These are phyloP conservation scores for Maudiozyma turicensis DNA, from an alignment of 805 yeast species.

Conservation along the genomic window DNA sequence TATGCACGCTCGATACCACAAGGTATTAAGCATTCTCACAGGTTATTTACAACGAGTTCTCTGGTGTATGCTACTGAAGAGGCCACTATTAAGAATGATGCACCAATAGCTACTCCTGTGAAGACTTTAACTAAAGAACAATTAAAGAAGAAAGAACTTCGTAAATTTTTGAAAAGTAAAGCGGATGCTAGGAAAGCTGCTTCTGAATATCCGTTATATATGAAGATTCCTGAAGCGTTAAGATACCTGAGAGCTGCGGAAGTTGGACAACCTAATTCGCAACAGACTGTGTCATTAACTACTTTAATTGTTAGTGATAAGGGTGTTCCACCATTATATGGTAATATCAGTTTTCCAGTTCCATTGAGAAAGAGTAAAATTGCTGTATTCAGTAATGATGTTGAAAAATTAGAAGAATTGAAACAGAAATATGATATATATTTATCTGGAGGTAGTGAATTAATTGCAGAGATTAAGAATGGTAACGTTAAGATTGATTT, in stretches of 20 bases:
- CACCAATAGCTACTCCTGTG: not conserved
- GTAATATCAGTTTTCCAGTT: conserved; percentile 62
- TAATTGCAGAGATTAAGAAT: conserved; percentile 50
- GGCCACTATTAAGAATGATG: not conserved
- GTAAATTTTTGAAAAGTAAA: conserved; percentile 30
- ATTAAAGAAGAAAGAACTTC: conserved; percentile 29
- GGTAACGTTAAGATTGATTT: conserved; percentile 44
- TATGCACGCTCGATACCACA: not conserved
- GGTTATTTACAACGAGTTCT: not conserved
- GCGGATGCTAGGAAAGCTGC: conserved; percentile 35
- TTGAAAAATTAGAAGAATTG: conserved; percentile 44
- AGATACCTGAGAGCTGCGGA: conserved; percentile 80
- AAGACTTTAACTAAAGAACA: conserved; percentile 24
- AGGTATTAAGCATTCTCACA: not conserved
- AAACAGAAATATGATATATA: conserved; percentile 47
- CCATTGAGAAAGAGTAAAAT: conserved; percentile 58
- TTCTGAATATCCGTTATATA: conserved; percentile 49
- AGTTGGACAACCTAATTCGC: conserved; percentile 70
- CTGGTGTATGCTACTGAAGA: not conserved
- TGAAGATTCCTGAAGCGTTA: conserved; percentile 65
- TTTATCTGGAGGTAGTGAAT: conserved; percentile 61
- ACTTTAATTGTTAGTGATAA: conserved; percentile 59
- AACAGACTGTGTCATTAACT: conserved; percentile 60
- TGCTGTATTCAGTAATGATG: conserved; percentile 56
- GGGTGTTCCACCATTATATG: conserved; percentile 68